Evolutionary conservation across 148 eudicot genomes (phyloP), one percentile per base, ranked within the genome.

Genomic region (Drosera capensis): DNA sequence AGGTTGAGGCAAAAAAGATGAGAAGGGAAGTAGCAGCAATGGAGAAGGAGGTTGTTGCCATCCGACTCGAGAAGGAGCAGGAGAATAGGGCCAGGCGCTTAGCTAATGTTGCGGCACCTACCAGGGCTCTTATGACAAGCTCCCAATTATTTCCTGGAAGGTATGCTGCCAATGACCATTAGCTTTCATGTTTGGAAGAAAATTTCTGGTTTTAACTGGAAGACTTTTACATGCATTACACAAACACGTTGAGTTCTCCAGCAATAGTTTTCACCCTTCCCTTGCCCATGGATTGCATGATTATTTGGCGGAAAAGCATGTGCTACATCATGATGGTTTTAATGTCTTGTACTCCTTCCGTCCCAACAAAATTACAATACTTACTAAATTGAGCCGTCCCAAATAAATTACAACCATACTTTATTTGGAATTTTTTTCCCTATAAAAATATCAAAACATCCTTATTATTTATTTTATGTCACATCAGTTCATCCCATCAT

Each of bases 1-100:
- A 88, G 66, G 90, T 88, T 59, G 97, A 88, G 71, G 97, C 95
- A 45, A 88, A 88, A 67, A 88, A 84, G 75, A 84, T 88, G 97
- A 75, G 97, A 63, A 88, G 97, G 57, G 95, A 84, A 58, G 97
- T 88, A 41, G 84, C 95, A 65, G 92, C 92, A n/a, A 80, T 88
- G 94, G 97, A 88, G 73, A 88, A 88, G 63, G 97, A 88, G 72
- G 97, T 88, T 51, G 65, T 93, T 69, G 86, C 97, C 8, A 88
- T 88, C 74, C 95, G 95, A 34, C 71, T 71, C 23, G 97, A 88
- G 19, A 88, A 88, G 60, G 97, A 88, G 39, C 97, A 88, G 42
- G 97, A 88, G 55, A 88, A 63, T 47, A 78, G 68, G 48, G 79
- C 84, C 51, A 84, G 73, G 61, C 71, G 93, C 20, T 65, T 73